Percentiles rank a stretch among this genome's conserved stretches.
These are phyloP conservation scores for Sanguinoderma infundibulare DNA, from an alignment of 1,284 basidiomycete genomes.

Conservation along the genomic window DNA sequence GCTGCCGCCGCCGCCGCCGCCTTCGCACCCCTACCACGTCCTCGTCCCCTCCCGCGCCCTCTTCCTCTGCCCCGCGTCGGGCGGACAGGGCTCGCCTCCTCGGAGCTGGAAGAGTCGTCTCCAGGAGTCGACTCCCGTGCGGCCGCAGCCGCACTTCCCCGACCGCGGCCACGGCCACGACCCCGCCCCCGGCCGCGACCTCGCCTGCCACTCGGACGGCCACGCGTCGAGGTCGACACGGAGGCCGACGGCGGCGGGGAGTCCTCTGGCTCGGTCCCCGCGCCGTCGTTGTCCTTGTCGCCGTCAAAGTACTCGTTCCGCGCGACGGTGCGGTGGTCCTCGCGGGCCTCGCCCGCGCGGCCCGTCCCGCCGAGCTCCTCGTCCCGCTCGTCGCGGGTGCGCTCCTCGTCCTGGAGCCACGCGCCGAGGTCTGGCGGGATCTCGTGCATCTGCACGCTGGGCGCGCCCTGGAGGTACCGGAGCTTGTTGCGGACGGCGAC, in stretches of 20 bases:
- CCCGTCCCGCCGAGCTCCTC: slow-evolving; percentile 67
- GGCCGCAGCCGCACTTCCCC: slow-evolving; percentile 17
- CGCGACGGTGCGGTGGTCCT: slow-evolving; percentile 52
- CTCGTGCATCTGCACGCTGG: slow-evolving; percentile 95
- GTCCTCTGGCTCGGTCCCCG: slow-evolving; percentile 20
- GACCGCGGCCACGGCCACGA: slow-evolving; percentile 21
- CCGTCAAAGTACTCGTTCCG: slow-evolving; percentile 77
- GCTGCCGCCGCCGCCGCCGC: slow-evolving; percentile 11
- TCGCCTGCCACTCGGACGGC: slow-evolving; percentile 14
- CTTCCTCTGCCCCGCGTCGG: slow-evolving; percentile 24
- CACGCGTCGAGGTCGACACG: background rate
- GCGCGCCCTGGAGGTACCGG: slow-evolving; percentile 93
- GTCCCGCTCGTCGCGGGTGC: slow-evolving; percentile 71
- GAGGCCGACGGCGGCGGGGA: slow-evolving; percentile 12
- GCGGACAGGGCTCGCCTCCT: slow-evolving; percentile 21
- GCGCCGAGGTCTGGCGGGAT: slow-evolving; percentile 92
- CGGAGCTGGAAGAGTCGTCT: slow-evolving; percentile 27
- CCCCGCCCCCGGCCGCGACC: slow-evolving; percentile 24
- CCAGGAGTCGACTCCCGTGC: slow-evolving; percentile 14
- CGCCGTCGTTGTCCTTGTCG: slow-evolving; percentile 56
- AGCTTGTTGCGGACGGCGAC: slow-evolving; percentile 89
- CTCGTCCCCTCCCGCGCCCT: slow-evolving; percentile 28
- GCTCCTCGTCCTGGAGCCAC: slow-evolving; percentile 79
- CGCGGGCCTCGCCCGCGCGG: slow-evolving; percentile 59
- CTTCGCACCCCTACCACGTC: slow-evolving; percentile 24